Evolutionary conservation across 1,284 basidiomycete species (phyloP), one percentile per base, ranked within the genome.

Genomic region (Malassezia japonica): DNA sequence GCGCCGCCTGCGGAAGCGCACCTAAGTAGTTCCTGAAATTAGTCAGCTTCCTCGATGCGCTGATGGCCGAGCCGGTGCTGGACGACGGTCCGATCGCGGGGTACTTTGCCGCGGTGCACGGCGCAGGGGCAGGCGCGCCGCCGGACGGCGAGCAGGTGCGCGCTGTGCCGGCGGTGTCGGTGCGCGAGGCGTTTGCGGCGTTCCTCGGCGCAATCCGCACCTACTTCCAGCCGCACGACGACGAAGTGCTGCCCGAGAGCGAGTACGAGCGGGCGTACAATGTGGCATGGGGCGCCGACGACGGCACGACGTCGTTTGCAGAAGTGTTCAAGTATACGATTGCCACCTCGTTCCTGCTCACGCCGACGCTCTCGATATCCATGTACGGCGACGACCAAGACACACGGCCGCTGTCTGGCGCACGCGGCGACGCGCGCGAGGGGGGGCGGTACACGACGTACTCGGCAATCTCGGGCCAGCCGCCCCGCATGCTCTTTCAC

Each of bases 321-420:
- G 69, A 72, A 39, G 51, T 41, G n/a, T 69, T 72, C 60, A 68
- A 67, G 38, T 64, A 65, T 33, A 46, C 52, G 40, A 55, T 72
- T 42, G 68, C 64, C 48, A 67, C 69, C 4, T 70, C 67, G 6
- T 68, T 64, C 46, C 61, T 72, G 18, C 59, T 72, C 27, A 66
- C 65, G 2, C 52, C 64, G 5, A 61, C 52, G 31, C 58, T 72
- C 23, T 68, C 67, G 16, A 69, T 72, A 33, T 69, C 66, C 10
- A 62, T 64, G 46, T 72, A 70, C 56, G 66, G 61, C 31, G 15
- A 28, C 7, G 42, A 44, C 16, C 8, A n/a, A 16, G 12, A 25
- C 12, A 10, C 40, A 5, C 6, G 20, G 18, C 40, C 40, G 24
- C 7, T 6, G 7, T 7, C 7, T 12, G 28, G 28, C 28, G 28